Evolutionary conservation across 2,329 filamentous ascomycete genomes (phyloP), one percentile per base, ranked within the genome.

Genomic region (Capronia epimyces): DNA sequence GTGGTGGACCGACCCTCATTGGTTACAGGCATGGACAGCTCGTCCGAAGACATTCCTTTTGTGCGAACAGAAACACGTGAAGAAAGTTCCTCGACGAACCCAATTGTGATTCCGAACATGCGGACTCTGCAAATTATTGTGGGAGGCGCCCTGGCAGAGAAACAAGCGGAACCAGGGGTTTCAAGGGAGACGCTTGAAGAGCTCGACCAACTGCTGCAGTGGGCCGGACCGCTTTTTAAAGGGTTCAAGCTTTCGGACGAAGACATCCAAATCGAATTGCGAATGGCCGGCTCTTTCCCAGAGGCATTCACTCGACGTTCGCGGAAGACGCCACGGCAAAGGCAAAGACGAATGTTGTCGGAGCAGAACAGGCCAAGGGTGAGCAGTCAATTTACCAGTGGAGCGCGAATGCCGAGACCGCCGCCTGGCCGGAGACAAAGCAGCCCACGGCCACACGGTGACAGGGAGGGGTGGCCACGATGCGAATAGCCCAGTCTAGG

Each of bases 51-150:
- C 1, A 46, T 56, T 42, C 42, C 53, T 8, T 13, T 49, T 18
- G 36, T 37, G 20, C 13, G 6, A 10, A 8, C 32, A 3, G 22
- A 36, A 6, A n/a, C 12, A 13, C 21, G n/a, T 6, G 22, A 20
- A 20, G 29, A 47, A n/a, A 21, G 46, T 10, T 21, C 24, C n/a
- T 34, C 13, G 15, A 16, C 10, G 3, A 43, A 46, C 37, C 55
- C 53, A 3, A 49, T 60, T 44, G 53, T 59, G 8, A 44, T 43
- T 12, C 57, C 58, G n/a, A 51, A 56, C 27, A 20, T 55, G 32
- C 50, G 48, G 18, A 60, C 60, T 13, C 42, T 60, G 20, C 50
- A 58, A 16, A 55, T 62, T 32, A 49, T 62, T n/a, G 51, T 60
- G 12, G 51, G 49, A 37, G 49, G 34, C 18, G 56, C 58, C 6